Evolutionary conservation across 106 monocot genomes (phyloP), one percentile per base, ranked within the genome.

Genomic region (Dendrobium officinale): DNA sequence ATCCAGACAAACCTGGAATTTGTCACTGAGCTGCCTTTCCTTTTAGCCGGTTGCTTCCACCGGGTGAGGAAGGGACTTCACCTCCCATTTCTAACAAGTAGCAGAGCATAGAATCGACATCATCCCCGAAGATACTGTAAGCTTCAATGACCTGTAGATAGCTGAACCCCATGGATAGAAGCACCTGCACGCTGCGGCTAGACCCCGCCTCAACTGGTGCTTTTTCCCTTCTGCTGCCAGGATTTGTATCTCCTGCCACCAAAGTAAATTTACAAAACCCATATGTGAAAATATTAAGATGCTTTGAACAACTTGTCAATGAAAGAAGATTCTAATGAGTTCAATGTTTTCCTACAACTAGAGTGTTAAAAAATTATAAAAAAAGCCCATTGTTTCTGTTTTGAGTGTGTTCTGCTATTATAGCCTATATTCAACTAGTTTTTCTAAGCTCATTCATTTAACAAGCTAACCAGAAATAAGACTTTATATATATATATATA

Each of bases 61-160:
- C 83, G 15, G 77, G 72, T 22, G 80, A 74, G 7, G 85, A 90
- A 73, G 75, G 83, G 27, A 80, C 78, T 15, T 55, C 80, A 48
- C 88, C 73, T 26, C 86, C 95, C 64, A 73, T 92, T 79, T 95
- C 95, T 51, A 99, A n/a, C 55, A 99, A 85, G 75, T 91, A 95
- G 85, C 91, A 95, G 42, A 99, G 59, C 91, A 99, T 95, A 27
- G 99, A 99, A 77, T 99, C 99, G 1, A 95, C 90, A 3, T 95
- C 99, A 17, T 99, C 99, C 2, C 99, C 99, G 77, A 99, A 95
- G 20, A 99, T 93, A 77, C 90, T 88, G 79, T 90, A 91, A 8
- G 95, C 95, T 75, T 99, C 99, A 16, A 95, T 84, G 5, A 86
- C 99, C 86, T 99, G 99, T 75, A 99, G 75, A 72, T 99, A 99